Percentiles rank a stretch among this genome's conserved stretches.
phyloP scores from a whole-genome alignment of 306 rosid genomes.

The Glycine latifolia region DNA sequence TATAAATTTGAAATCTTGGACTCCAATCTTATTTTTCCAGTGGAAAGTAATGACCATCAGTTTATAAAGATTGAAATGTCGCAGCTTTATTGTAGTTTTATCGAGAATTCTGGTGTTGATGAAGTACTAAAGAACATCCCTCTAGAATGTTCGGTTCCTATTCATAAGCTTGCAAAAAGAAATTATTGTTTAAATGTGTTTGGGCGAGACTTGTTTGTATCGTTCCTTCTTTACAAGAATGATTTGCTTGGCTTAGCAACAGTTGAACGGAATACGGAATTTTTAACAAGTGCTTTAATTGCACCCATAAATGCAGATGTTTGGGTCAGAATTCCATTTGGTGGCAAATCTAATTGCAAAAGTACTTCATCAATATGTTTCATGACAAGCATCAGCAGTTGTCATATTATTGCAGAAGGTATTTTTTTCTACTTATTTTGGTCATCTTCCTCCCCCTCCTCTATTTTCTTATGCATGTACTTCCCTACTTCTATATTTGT shows the following conservation, averaged over 20 bases:
- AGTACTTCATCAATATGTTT: conserved; percentile 58
- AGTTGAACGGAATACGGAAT: conserved; percentile 50
- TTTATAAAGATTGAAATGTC: conserved; percentile 73
- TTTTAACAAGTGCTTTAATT: conserved; percentile 56
- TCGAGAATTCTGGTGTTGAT: conserved; percentile 53
- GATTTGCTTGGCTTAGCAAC: conserved; percentile 53
- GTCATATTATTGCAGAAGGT: conserved; percentile 82
- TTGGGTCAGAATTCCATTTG: conserved; percentile 84
- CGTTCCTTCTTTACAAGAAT: conserved; percentile 60
- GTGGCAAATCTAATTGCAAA: conserved; percentile 45
- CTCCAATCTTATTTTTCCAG: conserved; percentile 72
- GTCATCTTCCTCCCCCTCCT: too few relatives aligned
- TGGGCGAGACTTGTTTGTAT: conserved; percentile 70
- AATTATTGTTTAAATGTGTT: conserved; percentile 73
- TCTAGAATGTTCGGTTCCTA: conserved; percentile 60
- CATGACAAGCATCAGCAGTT: conserved; percentile 63
- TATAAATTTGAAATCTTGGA: conserved; percentile 88
- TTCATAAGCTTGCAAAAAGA: conserved; percentile 65
- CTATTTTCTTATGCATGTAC: conserved; percentile 13
- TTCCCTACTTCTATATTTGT: conserved; percentile 22
- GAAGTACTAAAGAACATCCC: conserved; percentile 64
- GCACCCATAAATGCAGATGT: conserved; percentile 75
- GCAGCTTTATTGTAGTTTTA: conserved; percentile 70
- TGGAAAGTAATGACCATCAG: conserved; percentile 68
- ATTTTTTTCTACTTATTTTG: conserved; percentile 41